Base-by-base conservation (phyloP, 1,284 basidiomycete species). In the Stereum hirsutum region DNA sequence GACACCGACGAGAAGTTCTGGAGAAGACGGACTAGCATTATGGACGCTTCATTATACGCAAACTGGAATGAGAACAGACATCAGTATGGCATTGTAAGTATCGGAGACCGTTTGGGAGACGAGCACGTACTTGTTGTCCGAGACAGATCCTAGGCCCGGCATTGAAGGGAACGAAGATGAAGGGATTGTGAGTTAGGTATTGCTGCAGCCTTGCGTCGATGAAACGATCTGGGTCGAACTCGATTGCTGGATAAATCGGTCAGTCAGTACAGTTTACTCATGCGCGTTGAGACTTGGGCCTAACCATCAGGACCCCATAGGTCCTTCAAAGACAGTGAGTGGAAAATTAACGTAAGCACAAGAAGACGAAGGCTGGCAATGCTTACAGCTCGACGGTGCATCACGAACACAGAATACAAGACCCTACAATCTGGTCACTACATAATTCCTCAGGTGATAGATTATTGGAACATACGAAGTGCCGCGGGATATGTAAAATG, bases 31-130 rank as follows among this genome's bases (percentile, higher is more conserved):
- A 78, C 72, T 17, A 83, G 66, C 56, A 81, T 74, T 52, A 75
- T 81, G 6, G 76, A 74, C 30, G 74, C 71, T 55, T 84, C 75
- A 51, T 81, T 81, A 49, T 75, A 75, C 3, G 80, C 80, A 46
- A 78, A 80, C 35, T 36, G n/a, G n/a, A n/a, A n/a, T n/a, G n/a
- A n/a, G n/a, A n/a, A n/a, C n/a, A n/a, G n/a, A n/a, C n/a, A n/a
- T n/a, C n/a, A n/a, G n/a, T n/a, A n/a, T n/a, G n/a, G n/a, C n/a
- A n/a, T n/a, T n/a, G n/a, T n/a, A n/a, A n/a, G n/a, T n/a, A n/a
- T n/a, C n/a, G n/a, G n/a, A n/a, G n/a, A n/a, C n/a, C n/a, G n/a
- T n/a, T n/a, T n/a, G n/a, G n/a, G n/a, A n/a, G n/a, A n/a, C n/a
- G n/a, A n/a, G n/a, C n/a, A 37, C 17, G 11, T 23, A 37, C 35